Conservation (phyloP, 2,329 filamentous ascomycete species). For the Paecilomyces formosus region DNA sequence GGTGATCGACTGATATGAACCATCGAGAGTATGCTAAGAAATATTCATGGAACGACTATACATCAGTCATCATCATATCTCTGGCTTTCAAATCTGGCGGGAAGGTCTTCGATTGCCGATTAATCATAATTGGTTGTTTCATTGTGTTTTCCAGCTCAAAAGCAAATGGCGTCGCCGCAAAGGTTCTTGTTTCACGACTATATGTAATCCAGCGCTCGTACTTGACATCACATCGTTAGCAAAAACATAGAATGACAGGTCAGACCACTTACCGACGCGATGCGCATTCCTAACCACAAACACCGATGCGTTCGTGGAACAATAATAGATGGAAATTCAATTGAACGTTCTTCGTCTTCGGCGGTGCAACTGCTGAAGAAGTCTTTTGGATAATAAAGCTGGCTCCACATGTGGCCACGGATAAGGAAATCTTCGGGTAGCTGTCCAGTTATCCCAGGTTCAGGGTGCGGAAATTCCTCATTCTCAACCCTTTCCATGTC, state of each 20-base stretch:
- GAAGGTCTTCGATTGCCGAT: neutral
- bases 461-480: slow-evolving; percentile 34
- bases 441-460: slow-evolving; percentile 37
- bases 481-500: slow-evolving; percentile 28
- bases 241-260: neutral
- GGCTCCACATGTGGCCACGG: slow-evolving; percentile 48
- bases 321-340: slow-evolving; percentile 44
- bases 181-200: slow-evolving; percentile 18
- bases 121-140: neutral
- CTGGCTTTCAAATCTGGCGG: neutral
- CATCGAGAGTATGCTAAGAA: too few relatives aligned
- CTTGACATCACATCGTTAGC: slow-evolving; percentile 10
- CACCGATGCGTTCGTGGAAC: slow-evolving; percentile 45
- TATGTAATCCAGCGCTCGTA: slow-evolving; percentile 35
- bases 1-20: too few relatives aligned
- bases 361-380: slow-evolving; percentile 45
- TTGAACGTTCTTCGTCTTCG: slow-evolving; percentile 49
- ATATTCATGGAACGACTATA: neutral
- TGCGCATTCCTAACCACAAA: slow-evolving; percentile 40
- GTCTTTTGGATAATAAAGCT: slow-evolving; percentile 38
- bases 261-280: slow-evolving; percentile 33
- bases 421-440: slow-evolving; percentile 54
- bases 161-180: slow-evolving; percentile 25
- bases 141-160: slow-evolving; percentile 14
- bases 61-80: slow-evolving; percentile 1